Evolutionary conservation across 495 filamentous ascomycete genomes (phyloP), one percentile per base, ranked within the genome.

Genomic region (Trichoderma orchidacearum): DNA sequence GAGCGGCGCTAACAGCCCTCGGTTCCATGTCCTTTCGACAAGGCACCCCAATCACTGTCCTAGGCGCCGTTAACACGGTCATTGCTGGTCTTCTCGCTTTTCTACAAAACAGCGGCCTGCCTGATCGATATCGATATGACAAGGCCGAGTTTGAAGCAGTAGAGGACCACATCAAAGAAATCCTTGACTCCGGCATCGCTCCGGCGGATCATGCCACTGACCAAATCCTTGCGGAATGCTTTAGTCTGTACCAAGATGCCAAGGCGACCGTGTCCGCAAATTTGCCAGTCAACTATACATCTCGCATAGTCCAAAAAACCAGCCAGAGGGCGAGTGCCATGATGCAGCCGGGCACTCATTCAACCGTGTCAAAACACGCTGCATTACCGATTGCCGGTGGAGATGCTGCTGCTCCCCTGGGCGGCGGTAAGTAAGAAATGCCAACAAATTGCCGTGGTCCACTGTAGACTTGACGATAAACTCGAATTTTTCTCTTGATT

Each of bases 51-150:
- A 72, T 76, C 41, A 79, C 75, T 1, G 56, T 72, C 13, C 64
- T 78, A 3, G 76, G 73, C 1, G 74, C 74, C 12, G 55, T 73
- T 52, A 78, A 77, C 61, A 79, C 76, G 0, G 62, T 75, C 18
- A 61, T 71, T 6, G 75, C 75, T 18, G 76, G 76, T 6, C 55
- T 79, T 8, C 63, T 79, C 2, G 76, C 71, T 11, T 58, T 79
- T 31, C 54, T 79, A 58, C 73, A 77, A 62, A 77, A 77, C 57
- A 76, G 75, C 56, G 76, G 76, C 0, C 61, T 79, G 8, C 76
- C 76, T 9, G 69, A 75, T 55, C 64, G 76, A 4, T 73, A 75
- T 34, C 68, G 75, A 13, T 66, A 70, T 50, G 67, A 78, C 60
- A 65, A 68, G 53, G 64, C 68, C 30, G 73, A 78, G 60, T 73